Conservation (phyloP, 2,329 filamentous ascomycete species). For the Amylocarpus encephaloides region DNA sequence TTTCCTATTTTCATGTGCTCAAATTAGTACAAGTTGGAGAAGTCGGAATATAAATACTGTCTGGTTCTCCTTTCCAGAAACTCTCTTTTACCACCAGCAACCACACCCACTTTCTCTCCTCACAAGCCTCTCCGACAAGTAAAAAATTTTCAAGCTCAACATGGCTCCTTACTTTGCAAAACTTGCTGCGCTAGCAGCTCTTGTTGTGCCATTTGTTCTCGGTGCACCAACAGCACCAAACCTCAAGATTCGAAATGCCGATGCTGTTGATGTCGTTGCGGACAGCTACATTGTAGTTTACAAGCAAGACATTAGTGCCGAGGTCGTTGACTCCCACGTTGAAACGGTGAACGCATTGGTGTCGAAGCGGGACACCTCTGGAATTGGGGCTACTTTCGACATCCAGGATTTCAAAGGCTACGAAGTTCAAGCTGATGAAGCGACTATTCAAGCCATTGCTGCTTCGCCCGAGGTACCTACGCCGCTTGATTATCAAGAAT, state of each 20-base stretch:
- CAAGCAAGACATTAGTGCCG: constrained; percentile 46
- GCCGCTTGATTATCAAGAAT: not conserved
- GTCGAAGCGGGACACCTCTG: constrained; percentile 46
- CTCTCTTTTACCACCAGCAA: constrained; percentile 1
- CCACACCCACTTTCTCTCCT: not conserved
- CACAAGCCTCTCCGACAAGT: not conserved
- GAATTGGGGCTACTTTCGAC: constrained; percentile 25
- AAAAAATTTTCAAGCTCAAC: not conserved
- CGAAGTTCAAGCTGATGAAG: constrained; percentile 22
- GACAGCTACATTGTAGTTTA: constrained; percentile 61
- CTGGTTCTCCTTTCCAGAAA: not conserved
- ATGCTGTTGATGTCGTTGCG: constrained; percentile 43
- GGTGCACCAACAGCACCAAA: constrained; percentile 24
- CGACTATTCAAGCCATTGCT: constrained; percentile 26
- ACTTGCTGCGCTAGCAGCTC: constrained; percentile 27
- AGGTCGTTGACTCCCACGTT: constrained; percentile 45
- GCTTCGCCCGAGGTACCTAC: constrained; percentile 24
- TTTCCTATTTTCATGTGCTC: not conserved
- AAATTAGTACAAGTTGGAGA: not conserved
- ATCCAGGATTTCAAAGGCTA: constrained; percentile 26
- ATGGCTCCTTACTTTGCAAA: constrained; percentile 26
- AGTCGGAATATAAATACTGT: constrained; percentile 1
- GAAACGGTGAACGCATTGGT: constrained; percentile 42
- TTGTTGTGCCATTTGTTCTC: constrained; percentile 22
- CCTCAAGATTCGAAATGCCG: constrained; percentile 38